Evolutionary conservation across 2,329 filamentous ascomycete species (phyloP).

Genomic region (Colletotrichum sp.): DNA sequence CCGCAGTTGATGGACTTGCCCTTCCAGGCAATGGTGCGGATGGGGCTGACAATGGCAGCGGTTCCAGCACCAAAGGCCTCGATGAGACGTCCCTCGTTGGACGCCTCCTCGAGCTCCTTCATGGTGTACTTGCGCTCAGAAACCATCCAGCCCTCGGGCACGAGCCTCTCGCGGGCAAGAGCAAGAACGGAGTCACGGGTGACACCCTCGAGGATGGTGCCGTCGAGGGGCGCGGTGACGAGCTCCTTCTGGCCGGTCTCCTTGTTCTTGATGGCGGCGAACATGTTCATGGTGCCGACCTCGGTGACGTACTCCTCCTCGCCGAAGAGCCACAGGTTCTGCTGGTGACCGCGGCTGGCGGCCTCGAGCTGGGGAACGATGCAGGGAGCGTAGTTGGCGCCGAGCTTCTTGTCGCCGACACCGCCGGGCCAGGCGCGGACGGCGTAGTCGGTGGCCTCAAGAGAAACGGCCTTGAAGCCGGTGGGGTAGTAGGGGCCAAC

Average conservation of each 20-base stretch:
- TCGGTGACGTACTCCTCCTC: constrained; percentile 96
- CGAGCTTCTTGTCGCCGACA: constrained; percentile 97
- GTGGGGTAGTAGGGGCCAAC: constrained; percentile 98
- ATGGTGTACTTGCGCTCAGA: constrained; percentile 93
- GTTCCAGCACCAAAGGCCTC: constrained; percentile 96
- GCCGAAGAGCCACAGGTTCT: constrained; percentile 98
- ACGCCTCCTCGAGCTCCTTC: constrained; percentile 80
- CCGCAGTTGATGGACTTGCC: constrained; percentile 84
- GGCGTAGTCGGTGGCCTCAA: constrained; percentile 96
- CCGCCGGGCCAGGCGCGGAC: constrained; percentile 98
- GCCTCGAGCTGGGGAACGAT: constrained; percentile 96
- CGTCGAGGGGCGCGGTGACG: constrained; percentile 92
- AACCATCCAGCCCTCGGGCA: constrained; percentile 86
- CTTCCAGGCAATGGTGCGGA: constrained; percentile 89
- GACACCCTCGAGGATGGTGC: constrained; percentile 94
- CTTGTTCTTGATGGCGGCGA: constrained; percentile 84
- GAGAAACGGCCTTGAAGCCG: constrained; percentile 94
- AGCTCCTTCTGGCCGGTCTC: constrained; percentile 90
- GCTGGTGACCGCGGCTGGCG: constrained; percentile 89
- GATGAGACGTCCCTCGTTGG: constrained; percentile 82
- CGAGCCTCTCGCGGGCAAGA: constrained; percentile 83
- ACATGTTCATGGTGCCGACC: constrained; percentile 99
- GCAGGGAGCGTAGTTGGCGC: constrained; percentile 99
- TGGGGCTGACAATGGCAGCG: constrained; percentile 90
- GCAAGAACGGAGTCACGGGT: constrained; percentile 90